Conservation (phyloP, 805 yeast species). For the Lachancea dasiensis region DNA sequence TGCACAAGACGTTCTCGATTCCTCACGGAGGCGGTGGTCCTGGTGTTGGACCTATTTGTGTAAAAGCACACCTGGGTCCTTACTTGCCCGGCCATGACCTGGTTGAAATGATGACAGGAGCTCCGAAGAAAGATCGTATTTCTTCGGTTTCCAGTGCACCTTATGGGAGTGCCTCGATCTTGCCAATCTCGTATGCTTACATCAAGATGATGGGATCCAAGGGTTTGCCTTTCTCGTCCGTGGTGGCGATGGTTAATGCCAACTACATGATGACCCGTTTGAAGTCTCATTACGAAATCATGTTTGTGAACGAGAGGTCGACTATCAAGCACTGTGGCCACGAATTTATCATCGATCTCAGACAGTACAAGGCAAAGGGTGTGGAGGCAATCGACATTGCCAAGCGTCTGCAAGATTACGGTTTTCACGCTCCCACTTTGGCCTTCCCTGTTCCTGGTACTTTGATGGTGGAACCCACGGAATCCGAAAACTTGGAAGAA, state of each 20-base stretch:
- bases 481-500: constrained; percentile 83
- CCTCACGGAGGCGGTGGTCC: constrained; percentile 99
- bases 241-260: constrained; percentile 89
- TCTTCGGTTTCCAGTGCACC: constrained; percentile 88
- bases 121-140: constrained; percentile 45
- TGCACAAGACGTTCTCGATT: constrained; percentile 95
- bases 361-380: constrained; percentile 73
- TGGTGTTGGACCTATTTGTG: constrained; percentile 98
- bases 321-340: constrained; percentile 83
- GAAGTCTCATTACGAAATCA: constrained; percentile 61
- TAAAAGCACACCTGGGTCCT: constrained; percentile 68
- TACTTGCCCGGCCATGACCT: constrained; percentile 78
- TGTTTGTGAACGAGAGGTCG: constrained; percentile 47
- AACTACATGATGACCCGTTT: constrained; percentile 88
- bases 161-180: constrained; percentile 87
- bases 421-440: constrained; percentile 98
- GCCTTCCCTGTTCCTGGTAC: constrained; percentile 99
- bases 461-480: constrained; percentile 97
- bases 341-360: constrained; percentile 88
- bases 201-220: constrained; percentile 88
- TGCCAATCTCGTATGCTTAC: constrained; percentile 92
- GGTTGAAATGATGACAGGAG: constrained; percentile 42
- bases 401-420: constrained; percentile 94
- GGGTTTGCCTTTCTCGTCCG: constrained; percentile 80
- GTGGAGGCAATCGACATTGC: constrained; percentile 96